A percentile compares a stretch with the other conserved stretches of the same genome.
These are phyloP conservation scores for Talaromyces sp. DNA, from an alignment of 2,329 filamentous ascomycete genomes.

Conservation along the genomic window DNA sequence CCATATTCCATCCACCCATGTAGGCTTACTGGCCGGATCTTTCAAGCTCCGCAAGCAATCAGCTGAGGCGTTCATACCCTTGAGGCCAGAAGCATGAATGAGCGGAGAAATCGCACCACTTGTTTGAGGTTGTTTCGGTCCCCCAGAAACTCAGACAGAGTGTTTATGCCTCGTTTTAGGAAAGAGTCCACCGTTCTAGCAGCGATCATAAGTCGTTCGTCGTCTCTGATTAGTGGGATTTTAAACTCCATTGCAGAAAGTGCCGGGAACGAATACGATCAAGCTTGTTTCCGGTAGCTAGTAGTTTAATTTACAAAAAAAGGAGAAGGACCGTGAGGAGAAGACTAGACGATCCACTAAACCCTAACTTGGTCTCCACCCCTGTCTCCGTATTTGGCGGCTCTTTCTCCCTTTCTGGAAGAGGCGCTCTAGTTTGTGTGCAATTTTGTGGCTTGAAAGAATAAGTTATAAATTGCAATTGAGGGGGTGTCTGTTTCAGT, in stretches of 20 bases:
- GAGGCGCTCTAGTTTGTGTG: background rate
- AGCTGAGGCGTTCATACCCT: background rate
- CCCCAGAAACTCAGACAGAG: background rate
- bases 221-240: background rate
- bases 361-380: background rate
- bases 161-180: background rate
- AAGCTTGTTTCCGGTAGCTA: too few species aligned
- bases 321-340: constrained; percentile 1
- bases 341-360: background rate
- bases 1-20: background rate
- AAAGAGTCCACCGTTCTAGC: background rate
- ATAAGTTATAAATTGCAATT: background rate
- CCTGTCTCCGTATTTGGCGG: background rate
- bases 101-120: constrained; percentile 2
- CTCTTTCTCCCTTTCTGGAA: constrained; percentile 1
- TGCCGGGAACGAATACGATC: background rate
- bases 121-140: constrained; percentile 4
- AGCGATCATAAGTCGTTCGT: background rate
- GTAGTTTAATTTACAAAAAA: background rate
- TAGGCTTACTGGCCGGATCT: background rate
- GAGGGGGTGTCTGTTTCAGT: background rate
- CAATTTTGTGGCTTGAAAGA: background rate
- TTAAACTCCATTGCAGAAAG: background rate
- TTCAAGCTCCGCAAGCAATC: background rate
- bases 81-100: background rate